Base-by-base conservation (phyloP, 768 basidiomycete species). In the Amanita muscaria region DNA sequence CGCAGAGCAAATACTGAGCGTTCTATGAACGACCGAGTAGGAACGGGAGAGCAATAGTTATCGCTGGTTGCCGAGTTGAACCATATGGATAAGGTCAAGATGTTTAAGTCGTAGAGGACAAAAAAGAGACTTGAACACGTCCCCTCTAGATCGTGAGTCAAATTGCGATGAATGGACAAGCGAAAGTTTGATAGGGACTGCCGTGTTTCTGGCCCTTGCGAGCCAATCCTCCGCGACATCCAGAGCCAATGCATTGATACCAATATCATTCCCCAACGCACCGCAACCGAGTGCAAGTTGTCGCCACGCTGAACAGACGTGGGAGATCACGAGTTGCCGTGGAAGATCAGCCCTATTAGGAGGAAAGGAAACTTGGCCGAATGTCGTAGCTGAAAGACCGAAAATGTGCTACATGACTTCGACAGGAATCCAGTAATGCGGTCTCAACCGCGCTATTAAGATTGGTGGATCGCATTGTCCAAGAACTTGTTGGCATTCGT, bases 291-390 rank as follows among this genome's bases (percentile, higher is more conserved):
- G 23, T 10, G 44, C 44, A 18, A 46, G 7, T 16, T n/a, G 44
- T 16, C 44, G 36, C 44, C 44, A 46, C 8, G 24, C 19, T 10
- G 44, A 39, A 19, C 44, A 46, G 23, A 46, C 44, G n/a, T 46
- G 44, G 10, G 27, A 30, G n/a, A 46, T 15, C 1, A 38, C 36
- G 32, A 33, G 23, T 8, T 44, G 42, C 7, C 22, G 34, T 10
- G 42, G 42, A 10, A 18, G 5, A 14, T n/a, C 10, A 10, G 21
- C 34, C 30, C 4, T 35, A 12, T 22, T 2, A 15, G 35, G 35
- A 35, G 42, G 42, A 35, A 44, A 10, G 10, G 25, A 25, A 12
- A 36, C 34, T 10, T 16, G 10, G 12, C 32, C 33, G 9, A 25
- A 23, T 2, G 12, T n/a, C 5, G 16, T 22, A 33, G 24, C 42